Evolutionary conservation across 2,329 filamentous ascomycete species (phyloP).

Genomic region (Orbilia ellipsospora): DNA sequence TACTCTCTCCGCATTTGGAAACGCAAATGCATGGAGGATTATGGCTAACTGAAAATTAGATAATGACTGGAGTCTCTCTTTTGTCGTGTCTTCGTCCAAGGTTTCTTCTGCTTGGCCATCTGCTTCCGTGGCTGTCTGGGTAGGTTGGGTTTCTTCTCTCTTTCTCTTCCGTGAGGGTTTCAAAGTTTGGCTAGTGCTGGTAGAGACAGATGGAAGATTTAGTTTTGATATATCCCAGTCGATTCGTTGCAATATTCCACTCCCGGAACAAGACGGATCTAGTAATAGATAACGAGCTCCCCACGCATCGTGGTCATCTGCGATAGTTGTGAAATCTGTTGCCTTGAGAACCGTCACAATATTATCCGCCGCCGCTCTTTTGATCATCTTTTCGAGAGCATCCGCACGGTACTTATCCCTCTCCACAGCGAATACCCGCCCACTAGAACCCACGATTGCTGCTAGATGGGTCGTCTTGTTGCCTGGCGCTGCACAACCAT

Average conservation of each 20-base stretch:
- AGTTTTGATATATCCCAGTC: slow-evolving; percentile 34
- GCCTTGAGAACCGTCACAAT: slow-evolving; percentile 76
- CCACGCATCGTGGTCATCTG: slow-evolving; percentile 66
- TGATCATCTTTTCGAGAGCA: slow-evolving; percentile 86
- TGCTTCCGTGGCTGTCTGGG: slow-evolving; percentile 59
- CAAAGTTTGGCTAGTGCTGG: slow-evolving; percentile 21
- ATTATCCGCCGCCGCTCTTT: slow-evolving; percentile 75
- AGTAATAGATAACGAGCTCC: slow-evolving; percentile 84
- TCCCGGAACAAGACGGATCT: slow-evolving; percentile 95
- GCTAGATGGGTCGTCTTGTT: slow-evolving; percentile 98
- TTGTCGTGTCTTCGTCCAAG: slow-evolving; percentile 68
- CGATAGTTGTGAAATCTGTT: slow-evolving; percentile 82
- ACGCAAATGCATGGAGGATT: slow-evolving; percentile 83
- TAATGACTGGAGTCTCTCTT: slow-evolving; percentile 76
- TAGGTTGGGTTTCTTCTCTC: slow-evolving; percentile 60
- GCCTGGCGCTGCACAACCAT: slow-evolving; percentile 92
- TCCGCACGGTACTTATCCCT: slow-evolving; percentile 77
- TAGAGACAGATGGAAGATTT: slow-evolving; percentile 25
- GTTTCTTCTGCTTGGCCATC: slow-evolving; percentile 49
- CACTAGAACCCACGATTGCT: slow-evolving; percentile 70
- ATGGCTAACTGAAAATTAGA: slow-evolving; percentile 84
- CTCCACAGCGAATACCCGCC: slow-evolving; percentile 80
- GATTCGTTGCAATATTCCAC: slow-evolving; percentile 86
- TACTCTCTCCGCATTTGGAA: slow-evolving; percentile 78
- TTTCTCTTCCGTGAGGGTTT: slow-evolving; percentile 42